Base-by-base conservation (phyloP, 495 filamentous ascomycete species). In the Neurospora sp. region DNA sequence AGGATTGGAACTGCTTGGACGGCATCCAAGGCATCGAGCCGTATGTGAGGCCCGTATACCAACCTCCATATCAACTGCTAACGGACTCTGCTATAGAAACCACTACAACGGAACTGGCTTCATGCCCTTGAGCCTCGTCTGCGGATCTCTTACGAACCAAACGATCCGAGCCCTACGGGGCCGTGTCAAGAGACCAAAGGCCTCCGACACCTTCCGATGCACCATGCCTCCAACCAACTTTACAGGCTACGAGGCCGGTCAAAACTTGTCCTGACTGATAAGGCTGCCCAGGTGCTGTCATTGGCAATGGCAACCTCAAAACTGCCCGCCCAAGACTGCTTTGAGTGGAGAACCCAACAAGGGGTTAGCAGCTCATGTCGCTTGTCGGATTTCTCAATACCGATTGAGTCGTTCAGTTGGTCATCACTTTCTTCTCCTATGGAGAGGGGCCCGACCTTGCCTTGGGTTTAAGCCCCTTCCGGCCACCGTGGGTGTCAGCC, bases 191-290 rank as follows among this genome's bases (percentile, higher is more conserved):
- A 61, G 22, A 35, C n/a, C n/a, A 10, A 70, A 68, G 16, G 12
- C 5, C 22, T 41, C 70, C 48, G 22, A 68, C 22, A 31, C 22
- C 2, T 74, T 72, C 69, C 73, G 72, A 70, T 78, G 75, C 46
- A 71, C 61, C 12, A 72, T 78, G 9, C 38, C 70, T 4, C 2
- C 70, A 0, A 46, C 68, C 35, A 46, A 71, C 4, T 70, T 77
- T 8, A 74, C 77, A 35, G 78, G 77, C 0, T 80, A 80, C 31
- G 65, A 71, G 18, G 68, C 80, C 82, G 53, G 22, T 12, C 85
- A 75, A 27, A 27, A 27, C 1, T 27, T 27, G 27, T 27, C 27
- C 27, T 27, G 27, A 27, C 27, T 27, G 27, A 27, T 27, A 27
- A 27, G 2, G 27, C 27, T 27, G 27, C 27, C 27, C 27, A 27